Percentiles rank a stretch among this genome's conserved stretches.
Conservation (phyloP, 441 rosid species). For the Daphne laureola region DNA sequence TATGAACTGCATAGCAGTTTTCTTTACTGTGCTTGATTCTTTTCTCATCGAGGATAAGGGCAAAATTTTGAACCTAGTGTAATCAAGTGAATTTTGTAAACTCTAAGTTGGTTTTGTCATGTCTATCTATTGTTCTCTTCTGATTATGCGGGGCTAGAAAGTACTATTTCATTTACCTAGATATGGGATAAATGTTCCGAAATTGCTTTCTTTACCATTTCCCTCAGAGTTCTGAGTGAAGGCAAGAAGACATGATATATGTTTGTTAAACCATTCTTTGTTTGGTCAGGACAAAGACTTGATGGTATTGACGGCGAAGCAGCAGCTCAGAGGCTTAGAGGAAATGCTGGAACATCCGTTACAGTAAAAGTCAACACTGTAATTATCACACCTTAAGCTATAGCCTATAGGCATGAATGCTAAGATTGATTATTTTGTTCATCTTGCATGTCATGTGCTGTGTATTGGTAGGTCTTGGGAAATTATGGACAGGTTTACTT, state of each 20-base stretch:
- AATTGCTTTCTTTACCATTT: too few relatives aligned
- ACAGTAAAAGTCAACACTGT: constrained; percentile 65
- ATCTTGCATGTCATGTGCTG: too few relatives aligned
- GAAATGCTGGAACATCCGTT: constrained; percentile 72
- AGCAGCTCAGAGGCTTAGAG: constrained; percentile 86
- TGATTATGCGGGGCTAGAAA: too few relatives aligned
- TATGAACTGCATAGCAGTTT: neutral
- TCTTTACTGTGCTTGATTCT: neutral
- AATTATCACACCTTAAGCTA: constrained; percentile 12
- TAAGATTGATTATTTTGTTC: too few relatives aligned
- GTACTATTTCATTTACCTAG: too few relatives aligned
- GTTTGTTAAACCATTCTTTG: constrained; percentile 7
- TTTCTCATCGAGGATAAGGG: neutral
- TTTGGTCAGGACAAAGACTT: constrained; percentile 53
- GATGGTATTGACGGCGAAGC: constrained; percentile 65
- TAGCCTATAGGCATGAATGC: too few relatives aligned
- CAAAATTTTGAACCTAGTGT: neutral
- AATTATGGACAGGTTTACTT: too few relatives aligned
- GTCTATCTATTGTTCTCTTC: constrained; percentile 1
- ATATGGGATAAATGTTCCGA: too few relatives aligned
- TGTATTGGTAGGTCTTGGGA: too few relatives aligned
- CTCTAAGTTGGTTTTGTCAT: neutral
- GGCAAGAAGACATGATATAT: neutral
- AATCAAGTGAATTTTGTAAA: neutral
- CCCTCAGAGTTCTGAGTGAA: too few relatives aligned